Conservation (phyloP, 2,329 filamentous ascomycete genomes). For the Ophiocordyceps camponoti-leonardi region DNA sequence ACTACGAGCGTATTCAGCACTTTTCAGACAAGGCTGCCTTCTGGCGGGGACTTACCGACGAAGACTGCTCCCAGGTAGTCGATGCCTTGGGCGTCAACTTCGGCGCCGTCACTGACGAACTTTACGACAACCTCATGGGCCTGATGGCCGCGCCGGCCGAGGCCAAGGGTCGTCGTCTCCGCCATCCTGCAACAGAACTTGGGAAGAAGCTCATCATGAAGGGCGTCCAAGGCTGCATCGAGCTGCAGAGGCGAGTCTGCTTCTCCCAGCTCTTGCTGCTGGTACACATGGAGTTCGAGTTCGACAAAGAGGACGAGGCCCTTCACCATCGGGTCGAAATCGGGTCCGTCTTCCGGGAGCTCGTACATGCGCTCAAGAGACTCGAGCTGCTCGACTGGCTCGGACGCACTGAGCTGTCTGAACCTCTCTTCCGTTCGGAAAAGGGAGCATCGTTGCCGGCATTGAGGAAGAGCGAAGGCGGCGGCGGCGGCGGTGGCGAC, state of each 20-base stretch:
- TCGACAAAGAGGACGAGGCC: constrained; percentile 54
- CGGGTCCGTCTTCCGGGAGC: constrained; percentile 48
- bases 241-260: constrained; percentile 55
- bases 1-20: constrained; percentile 56
- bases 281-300: constrained; percentile 72
- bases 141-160: constrained; percentile 29
- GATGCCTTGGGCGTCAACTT: constrained; percentile 50
- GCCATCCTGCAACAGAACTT: constrained; percentile 49
- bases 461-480: constrained; percentile 19
- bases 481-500: constrained; percentile 11
- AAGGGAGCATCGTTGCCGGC: constrained; percentile 15
- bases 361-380: constrained; percentile 55
- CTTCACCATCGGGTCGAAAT: constrained; percentile 45
- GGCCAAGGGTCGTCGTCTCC: constrained; percentile 25
- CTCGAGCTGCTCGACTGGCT: constrained; percentile 62
- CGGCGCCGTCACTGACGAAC: constrained; percentile 35
- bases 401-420: constrained; percentile 36
- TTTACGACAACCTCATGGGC: constrained; percentile 33
- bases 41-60: constrained; percentile 63
- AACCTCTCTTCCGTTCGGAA: constrained; percentile 24
- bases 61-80: constrained; percentile 56
- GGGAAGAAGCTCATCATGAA: constrained; percentile 60
- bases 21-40: constrained; percentile 71
- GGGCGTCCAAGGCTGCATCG: constrained; percentile 62
- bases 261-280: constrained; percentile 71